Conservation (phyloP, 345 rosid genomes). For the Gossypium rotundifolium region DNA sequence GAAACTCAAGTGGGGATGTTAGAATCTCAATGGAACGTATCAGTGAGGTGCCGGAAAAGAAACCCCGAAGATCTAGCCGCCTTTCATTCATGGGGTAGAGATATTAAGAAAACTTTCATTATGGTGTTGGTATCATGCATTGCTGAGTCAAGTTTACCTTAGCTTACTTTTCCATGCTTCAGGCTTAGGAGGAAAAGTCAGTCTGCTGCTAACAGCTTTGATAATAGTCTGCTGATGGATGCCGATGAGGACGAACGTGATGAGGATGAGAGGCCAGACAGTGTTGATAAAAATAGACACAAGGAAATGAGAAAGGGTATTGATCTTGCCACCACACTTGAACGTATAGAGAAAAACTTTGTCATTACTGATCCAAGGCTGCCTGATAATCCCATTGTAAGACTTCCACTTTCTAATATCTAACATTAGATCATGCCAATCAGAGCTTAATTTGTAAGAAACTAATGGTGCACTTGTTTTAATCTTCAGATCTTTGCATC, state of each 20-base stretch:
- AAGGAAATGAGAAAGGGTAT: conserved; percentile 98
- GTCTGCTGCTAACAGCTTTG: conserved; percentile 37
- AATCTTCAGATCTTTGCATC: conserved; percentile 84
- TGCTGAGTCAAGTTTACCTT: background rate
- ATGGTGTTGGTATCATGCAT: background rate
- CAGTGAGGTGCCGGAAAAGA: conserved; percentile 66
- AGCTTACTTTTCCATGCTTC: background rate
- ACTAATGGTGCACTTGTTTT: conserved; percentile 1
- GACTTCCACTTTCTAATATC: conserved; percentile 11
- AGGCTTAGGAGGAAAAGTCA: conserved; percentile 51
- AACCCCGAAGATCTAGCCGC: conserved; percentile 53
- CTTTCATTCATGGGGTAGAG: conserved; percentile 76
- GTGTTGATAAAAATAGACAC: conserved; percentile 69
- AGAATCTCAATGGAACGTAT: conserved; percentile 70
- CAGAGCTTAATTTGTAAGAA: background rate
- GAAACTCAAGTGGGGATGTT: conserved; percentile 35
- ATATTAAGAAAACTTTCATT: background rate
- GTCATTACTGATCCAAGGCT: conserved; percentile 97
- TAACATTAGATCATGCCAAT: background rate
- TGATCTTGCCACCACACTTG: conserved; percentile 96
- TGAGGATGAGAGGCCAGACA: conserved; percentile 60
- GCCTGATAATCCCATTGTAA: conserved; percentile 98
- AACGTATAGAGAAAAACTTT: conserved; percentile 96
- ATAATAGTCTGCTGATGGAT: conserved; percentile 28
- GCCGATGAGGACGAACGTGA: conserved; percentile 38